phyloP scores from a whole-genome alignment of 2,329 filamentous ascomycete genomes.

The Paraconiothyrium sp. region DNA sequence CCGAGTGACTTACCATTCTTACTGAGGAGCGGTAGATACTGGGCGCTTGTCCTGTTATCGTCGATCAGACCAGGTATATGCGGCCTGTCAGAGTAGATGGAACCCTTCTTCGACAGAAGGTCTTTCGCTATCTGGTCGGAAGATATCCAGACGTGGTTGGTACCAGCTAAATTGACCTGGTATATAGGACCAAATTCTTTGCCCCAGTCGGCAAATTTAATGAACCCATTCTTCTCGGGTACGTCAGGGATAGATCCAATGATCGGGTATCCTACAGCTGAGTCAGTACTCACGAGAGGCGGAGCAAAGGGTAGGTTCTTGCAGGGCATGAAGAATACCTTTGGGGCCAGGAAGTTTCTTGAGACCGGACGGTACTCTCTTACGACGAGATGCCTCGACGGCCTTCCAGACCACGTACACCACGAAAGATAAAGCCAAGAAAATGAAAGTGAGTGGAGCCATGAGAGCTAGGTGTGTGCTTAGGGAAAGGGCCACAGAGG shows the following conservation, averaged over 20 bases:
- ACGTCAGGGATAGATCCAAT: constrained; percentile 55
- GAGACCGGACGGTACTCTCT: constrained; percentile 44
- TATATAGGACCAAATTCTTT: constrained; percentile 58
- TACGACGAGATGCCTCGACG: constrained; percentile 33
- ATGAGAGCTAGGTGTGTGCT: constrained; percentile 31
- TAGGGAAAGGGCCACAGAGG: neutral
- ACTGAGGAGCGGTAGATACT: constrained; percentile 57
- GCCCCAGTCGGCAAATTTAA: constrained; percentile 59
- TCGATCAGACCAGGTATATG: constrained; percentile 56
- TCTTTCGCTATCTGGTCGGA: constrained; percentile 55
- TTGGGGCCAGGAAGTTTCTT: constrained; percentile 53
- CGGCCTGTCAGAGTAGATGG: constrained; percentile 58
- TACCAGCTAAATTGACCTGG: constrained; percentile 55
- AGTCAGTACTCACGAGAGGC: constrained; percentile 16
- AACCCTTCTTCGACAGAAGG: constrained; percentile 54
- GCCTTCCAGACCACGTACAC: constrained; percentile 44
- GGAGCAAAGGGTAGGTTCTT: neutral
- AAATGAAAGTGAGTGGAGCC: constrained; percentile 41
- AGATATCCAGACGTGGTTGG: constrained; percentile 58
- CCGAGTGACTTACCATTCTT: constrained; percentile 49
- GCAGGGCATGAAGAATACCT: constrained; percentile 40
- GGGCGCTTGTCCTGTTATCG: constrained; percentile 56
- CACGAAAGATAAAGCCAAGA: constrained; percentile 33
- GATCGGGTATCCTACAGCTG: constrained; percentile 52
- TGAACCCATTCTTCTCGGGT: constrained; percentile 54